These are phyloP conservation scores for Gnomoniopsis smithogilvyi DNA, from an alignment of 2,329 filamentous ascomycete species.

Conservation along the genomic window DNA sequence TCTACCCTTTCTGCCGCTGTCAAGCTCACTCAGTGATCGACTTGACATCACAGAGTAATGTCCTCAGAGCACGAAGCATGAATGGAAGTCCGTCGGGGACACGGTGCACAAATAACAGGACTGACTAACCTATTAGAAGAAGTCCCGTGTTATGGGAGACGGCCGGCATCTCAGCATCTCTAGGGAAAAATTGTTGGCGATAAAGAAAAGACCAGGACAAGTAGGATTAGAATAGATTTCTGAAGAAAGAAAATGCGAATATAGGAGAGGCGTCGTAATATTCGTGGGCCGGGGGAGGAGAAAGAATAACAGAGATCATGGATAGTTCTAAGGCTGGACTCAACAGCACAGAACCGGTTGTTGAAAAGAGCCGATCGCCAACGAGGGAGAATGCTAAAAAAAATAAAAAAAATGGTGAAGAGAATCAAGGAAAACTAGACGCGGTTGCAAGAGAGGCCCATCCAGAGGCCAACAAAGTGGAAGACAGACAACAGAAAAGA, in stretches of 20 bases:
- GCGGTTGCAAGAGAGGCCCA: not conserved
- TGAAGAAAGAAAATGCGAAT: slow-evolving; percentile 17
- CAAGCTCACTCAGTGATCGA: not conserved
- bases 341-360: slow-evolving; percentile 3
- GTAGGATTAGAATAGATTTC: slow-evolving; percentile 21
- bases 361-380: slow-evolving; percentile 1
- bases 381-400: not conserved
- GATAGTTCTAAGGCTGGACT: slow-evolving; percentile 3
- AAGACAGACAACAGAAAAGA: slow-evolving; percentile 2
- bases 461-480: slow-evolving; percentile 5
- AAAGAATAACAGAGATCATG: not conserved
- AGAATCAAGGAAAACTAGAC: not conserved
- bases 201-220: not conserved
- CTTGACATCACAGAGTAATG: not conserved
- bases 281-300: not conserved
- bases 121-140: slow-evolving; percentile 31
- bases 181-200: not conserved
- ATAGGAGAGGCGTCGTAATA: slow-evolving; percentile 3
- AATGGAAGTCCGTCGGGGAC: not conserved
- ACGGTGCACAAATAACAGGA: slow-evolving; percentile 18
- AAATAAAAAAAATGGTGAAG: not conserved
- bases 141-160: slow-evolving; percentile 25
- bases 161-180: slow-evolving; percentile 32
- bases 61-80: slow-evolving; percentile 3
- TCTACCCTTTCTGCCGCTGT: not conserved